phyloP scores from a whole-genome alignment of 2,329 filamentous ascomycete genomes.

The Berkeleyomyces basicola region DNA sequence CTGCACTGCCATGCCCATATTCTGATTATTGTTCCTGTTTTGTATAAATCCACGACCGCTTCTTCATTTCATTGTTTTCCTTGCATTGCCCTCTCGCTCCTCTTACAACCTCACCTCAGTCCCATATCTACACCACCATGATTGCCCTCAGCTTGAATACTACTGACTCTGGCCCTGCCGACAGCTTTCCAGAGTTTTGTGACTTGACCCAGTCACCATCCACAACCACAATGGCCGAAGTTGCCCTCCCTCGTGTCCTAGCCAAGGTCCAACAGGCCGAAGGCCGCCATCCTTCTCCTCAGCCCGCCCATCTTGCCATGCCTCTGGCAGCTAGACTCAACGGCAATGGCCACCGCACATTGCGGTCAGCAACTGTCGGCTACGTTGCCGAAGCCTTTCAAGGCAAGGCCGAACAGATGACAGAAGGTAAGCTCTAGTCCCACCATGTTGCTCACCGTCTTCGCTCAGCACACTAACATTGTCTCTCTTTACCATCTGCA shows the following conservation, averaged over 20 bases:
- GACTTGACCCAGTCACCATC: slow-evolving; percentile 23
- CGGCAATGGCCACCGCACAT: slow-evolving; percentile 50
- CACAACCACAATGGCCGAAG: slow-evolving; percentile 12
- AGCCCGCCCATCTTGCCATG: slow-evolving; percentile 70
- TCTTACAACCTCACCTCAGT: not conserved
- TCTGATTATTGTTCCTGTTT: not conserved
- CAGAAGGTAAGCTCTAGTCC: slow-evolving; percentile 40
- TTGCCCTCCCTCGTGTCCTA: slow-evolving; percentile 9
- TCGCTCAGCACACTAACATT: not conserved
- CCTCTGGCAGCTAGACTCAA: slow-evolving; percentile 36
- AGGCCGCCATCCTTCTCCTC: slow-evolving; percentile 48
- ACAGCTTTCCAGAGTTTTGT: slow-evolving; percentile 30
- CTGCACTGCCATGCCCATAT: not conserved
- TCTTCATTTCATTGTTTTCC: not conserved
- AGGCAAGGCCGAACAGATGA: slow-evolving; percentile 84
- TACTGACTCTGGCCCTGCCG: slow-evolving; percentile 23
- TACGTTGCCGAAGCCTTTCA: slow-evolving; percentile 91
- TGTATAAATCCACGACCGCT: not conserved
- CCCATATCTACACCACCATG: slow-evolving; percentile 18
- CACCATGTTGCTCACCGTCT: not conserved
- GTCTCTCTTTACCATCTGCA: slow-evolving; percentile 20
- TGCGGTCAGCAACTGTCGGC: slow-evolving; percentile 80
- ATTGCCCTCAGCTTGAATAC: slow-evolving; percentile 23
- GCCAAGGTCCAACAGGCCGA: slow-evolving; percentile 2
- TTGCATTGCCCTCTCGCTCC: not conserved